Percentiles rank a stretch among this genome's conserved stretches.
These are phyloP conservation scores for Globisporangium heterothallicum DNA, from an alignment of 352 stramenopile species.

Conservation along the genomic window DNA sequence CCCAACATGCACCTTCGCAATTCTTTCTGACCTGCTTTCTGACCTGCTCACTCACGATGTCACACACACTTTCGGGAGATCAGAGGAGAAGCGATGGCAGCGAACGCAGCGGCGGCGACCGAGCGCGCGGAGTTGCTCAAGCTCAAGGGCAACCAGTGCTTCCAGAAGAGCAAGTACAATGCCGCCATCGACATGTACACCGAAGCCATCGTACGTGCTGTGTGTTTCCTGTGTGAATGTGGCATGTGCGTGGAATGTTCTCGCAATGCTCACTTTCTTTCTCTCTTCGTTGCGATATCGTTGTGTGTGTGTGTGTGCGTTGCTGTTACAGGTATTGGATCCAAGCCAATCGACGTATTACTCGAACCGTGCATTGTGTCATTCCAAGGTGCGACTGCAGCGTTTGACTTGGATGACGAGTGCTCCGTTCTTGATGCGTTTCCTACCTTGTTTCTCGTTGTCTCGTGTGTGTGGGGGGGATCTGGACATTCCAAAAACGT, in stretches of 20 bases:
- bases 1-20: no score
- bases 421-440: no score
- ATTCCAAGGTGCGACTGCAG: slow-evolving; percentile 45
- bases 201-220: slow-evolving; percentile 61
- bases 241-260: no score
- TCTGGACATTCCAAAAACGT: not conserved
- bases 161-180: slow-evolving; percentile 71
- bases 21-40: no score
- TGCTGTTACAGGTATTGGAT: slow-evolving; percentile 36
- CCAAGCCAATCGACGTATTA: slow-evolving; percentile 65
- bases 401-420: no score
- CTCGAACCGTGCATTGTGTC: slow-evolving; percentile 73
- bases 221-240: not conserved
- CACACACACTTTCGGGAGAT: not conserved
- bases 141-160: slow-evolving; percentile 73
- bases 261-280: slow-evolving; percentile 3
- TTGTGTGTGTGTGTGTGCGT: not conserved
- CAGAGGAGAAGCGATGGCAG: not conserved
- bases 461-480: not conserved
- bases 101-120: not conserved
- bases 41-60: no score
- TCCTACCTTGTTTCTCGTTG: no score
- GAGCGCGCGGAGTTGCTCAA: slow-evolving; percentile 74
- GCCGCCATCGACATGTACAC: slow-evolving; percentile 86
- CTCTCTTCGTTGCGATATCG: not conserved